Evolutionary conservation across 2,329 filamentous ascomycete genomes (phyloP), one percentile per base, ranked within the genome.

Genomic region (Colletotrichum higginsianum): DNA sequence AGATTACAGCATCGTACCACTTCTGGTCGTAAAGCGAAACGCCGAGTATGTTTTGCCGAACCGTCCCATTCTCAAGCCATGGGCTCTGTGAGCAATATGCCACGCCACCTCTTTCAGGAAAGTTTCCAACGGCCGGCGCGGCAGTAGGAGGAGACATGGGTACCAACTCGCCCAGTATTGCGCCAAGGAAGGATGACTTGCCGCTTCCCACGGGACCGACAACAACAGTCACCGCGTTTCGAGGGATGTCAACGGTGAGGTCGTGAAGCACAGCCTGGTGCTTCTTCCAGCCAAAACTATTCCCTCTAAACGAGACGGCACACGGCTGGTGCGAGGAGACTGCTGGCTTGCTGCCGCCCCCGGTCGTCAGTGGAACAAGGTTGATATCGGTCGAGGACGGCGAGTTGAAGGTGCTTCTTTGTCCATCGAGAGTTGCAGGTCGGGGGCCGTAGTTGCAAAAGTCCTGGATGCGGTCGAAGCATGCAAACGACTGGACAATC

Each of bases 401-500:
- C 2, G 3, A 12, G 3, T 11, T 15, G 13, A 18, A 15, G 11
- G 16, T 2, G 7, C 13, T 16, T 8, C n/a, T n/a, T 11, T 2
- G 12, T 5, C 18, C 1, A 15, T 42, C 9, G 18, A 7, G 15
- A 1, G 7, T 12, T 26, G 5, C 16, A 2, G 53, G 8, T 4
- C 12, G 11, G 7, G 0, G 7, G 15, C 40, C 23, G 11, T 44
- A 66, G 42, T 73, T 74, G 57, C 71, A 76, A 21, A 74, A 78
- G 21, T 74, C 71, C 18, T 78, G 76, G 11, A 78, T 75, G 7
- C 76, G 76, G 42, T 74, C 70, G 52, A 77, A 77, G 21, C 75
- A 61, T 2, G 70, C 62, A 4, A 73, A 26, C 1, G 61, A 74
- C 49, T 74, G 74, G 2, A 78, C 38, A 21, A 76, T 44, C 30